phyloP scores from a whole-genome alignment of 1,284 basidiomycete species.

The Neotropicomus parvogracilis region DNA sequence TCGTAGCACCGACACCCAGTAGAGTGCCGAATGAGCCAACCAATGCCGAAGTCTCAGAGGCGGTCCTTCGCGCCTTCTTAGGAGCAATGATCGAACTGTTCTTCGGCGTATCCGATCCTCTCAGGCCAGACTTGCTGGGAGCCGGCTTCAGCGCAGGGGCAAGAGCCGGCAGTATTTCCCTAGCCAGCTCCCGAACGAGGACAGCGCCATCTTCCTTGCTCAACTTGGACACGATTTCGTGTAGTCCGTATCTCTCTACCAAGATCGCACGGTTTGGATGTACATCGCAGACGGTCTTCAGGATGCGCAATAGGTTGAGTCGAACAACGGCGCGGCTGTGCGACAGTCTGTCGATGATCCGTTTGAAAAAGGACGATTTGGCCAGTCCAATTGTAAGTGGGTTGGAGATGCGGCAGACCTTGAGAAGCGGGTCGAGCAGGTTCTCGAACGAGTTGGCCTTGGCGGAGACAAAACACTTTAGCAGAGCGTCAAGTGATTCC shows the following conservation, averaged over 20 bases:
- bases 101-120: slow-evolving; percentile 38
- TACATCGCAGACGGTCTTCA: slow-evolving; percentile 83
- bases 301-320: slow-evolving; percentile 83
- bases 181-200: slow-evolving; percentile 83
- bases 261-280: slow-evolving; percentile 82
- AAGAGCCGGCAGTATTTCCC: slow-evolving; percentile 74
- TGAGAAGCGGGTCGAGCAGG: slow-evolving; percentile 87
- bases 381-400: slow-evolving; percentile 74
- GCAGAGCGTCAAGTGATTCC: slow-evolving; percentile 66
- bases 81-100: slow-evolving; percentile 53
- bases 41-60: slow-evolving; percentile 59
- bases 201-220: slow-evolving; percentile 84
- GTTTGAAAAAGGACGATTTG: slow-evolving; percentile 80
- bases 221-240: slow-evolving; percentile 73
- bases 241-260: slow-evolving; percentile 75
- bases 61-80: slow-evolving; percentile 61
- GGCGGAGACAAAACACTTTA: slow-evolving; percentile 82
- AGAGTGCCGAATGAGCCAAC: slow-evolving; percentile 22
- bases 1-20: slow-evolving; percentile 12
- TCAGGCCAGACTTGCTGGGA: slow-evolving; percentile 34
- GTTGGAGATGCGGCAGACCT: slow-evolving; percentile 82
- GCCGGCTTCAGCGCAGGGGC: slow-evolving; percentile 61
- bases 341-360: slow-evolving; percentile 81
- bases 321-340: slow-evolving; percentile 85
- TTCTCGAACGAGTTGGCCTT: slow-evolving; percentile 95